Base-by-base conservation (phyloP, 306 rosid species). In the Dryas octopetala region DNA sequence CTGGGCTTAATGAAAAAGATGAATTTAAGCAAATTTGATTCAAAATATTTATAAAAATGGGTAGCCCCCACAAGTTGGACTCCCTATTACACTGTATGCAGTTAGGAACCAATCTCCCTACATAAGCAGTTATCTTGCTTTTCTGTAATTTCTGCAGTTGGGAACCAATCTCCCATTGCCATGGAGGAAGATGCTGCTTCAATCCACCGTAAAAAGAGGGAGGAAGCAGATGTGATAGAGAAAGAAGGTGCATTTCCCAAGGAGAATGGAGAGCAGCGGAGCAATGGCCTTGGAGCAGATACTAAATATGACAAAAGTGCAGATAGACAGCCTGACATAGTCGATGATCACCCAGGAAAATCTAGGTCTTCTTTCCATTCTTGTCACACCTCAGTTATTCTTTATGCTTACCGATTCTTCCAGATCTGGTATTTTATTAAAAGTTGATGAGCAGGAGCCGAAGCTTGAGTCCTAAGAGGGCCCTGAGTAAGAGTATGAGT, bases 401-500 rank as follows among this genome's bases (percentile, higher is more conserved):
- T 83, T 88, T 86, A 81, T 87, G 89, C 88, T 85, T 87, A 74
- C 76, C 76, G 73, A 83, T 81, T 84, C 80, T 83, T 86, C 77
- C 82, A 83, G 88, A 87, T 80, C 77, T 68, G 90, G 89, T 89
- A 82, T 85, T 84, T 90, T 88, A 92, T 82, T 88, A 66, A 80
- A 82, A 78, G 88, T 90, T 86, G 83, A 85, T 95, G 90, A 81
- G 91, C 99, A 95, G 99, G 99, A 92, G 92, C 76, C 90, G 89
- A 81, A 92, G 99, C 88, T 60, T 76, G 63, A 94, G 93, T 89
- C 98, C 98, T 72, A 89, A 87, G 81, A 89, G 90, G 89, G n/a
- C 90, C 80, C 41, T 77, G 82, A 90, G 95, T 85, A 94, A 88
- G 90, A 88, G 97, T 79, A 91, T 89, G 97, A 95, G 96, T 76